Base-by-base conservation (phyloP, 75 land plant species). In the Pinus tabuliformis region DNA sequence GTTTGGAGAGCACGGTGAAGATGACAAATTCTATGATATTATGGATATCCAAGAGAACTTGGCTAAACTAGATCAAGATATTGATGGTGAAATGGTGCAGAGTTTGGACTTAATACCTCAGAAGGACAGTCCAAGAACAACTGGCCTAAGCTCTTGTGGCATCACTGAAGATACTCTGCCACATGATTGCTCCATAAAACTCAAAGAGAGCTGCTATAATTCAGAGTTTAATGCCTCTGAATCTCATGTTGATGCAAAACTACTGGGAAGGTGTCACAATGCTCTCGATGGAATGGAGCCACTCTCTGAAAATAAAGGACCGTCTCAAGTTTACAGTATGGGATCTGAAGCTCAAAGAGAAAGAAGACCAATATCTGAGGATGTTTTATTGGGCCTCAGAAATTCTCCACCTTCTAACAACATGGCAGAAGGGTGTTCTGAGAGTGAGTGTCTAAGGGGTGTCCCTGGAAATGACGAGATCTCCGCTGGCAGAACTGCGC, bases 31-130 rank as follows among this genome's bases (percentile, higher is more conserved):
- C 52, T 20, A 36, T 36, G 68, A 64, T 64, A 20, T 64, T 64
- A 6, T 8, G 17, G 36, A 64, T 36, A 33, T 30, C n/a, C 8
- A 1, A 30, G 36, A 64, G 68, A 36, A 36, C 36, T 36, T 17
- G 36, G 8, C 39, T 30, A 16, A 64, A 30, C 7, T 16, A 37
- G 68, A 64, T 16, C 7, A 17, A 36, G 68, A 64, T 64, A 36
- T 64, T 64, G 11, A 36, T 12, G 68, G 68, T 20, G 36, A 64
- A 12, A 64, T 64, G 39, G 39, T 33, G 36, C n/a, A 42, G 49
- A 37, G n/a, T 39, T 39, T 68, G 72, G 54, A 68, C 54, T 20
- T 68, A 22, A 68, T 21, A 68, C 52, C 72, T 68, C 72, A 39
- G 49, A 42, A 68, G 22, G 72, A 17, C 22, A 20, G 42, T n/a